Evolutionary conservation across 441 rosid species (phyloP).

Genomic region (Erodium moschatum): DNA sequence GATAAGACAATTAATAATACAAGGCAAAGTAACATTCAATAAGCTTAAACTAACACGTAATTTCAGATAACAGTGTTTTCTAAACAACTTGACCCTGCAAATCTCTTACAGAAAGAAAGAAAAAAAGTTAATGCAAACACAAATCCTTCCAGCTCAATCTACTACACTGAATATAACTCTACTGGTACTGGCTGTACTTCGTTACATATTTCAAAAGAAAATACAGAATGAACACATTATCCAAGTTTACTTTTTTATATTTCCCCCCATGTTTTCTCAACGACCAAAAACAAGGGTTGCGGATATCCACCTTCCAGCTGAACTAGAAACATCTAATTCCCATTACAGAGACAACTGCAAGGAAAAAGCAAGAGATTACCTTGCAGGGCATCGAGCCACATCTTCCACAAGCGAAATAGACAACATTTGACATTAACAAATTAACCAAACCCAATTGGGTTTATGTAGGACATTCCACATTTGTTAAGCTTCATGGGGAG

Average conservation of each 20-base stretch:
- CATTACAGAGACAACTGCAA: neutral
- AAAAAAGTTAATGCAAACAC: neutral
- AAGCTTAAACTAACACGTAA: neutral
- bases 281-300: neutral
- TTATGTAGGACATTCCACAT: neutral
- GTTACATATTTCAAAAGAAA: neutral
- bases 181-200: neutral
- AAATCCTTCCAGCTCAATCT: slow-evolving; percentile 1
- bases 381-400: neutral
- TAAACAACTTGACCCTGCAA: neutral
- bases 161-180: neutral
- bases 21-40: neutral
- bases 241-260: neutral
- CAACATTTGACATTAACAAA: neutral
- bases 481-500: neutral
- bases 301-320: neutral
- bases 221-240: neutral
- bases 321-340: neutral
- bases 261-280: neutral
- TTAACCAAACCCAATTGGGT: neutral
- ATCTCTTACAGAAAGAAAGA: neutral
- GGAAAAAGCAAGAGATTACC: neutral
- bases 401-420: neutral
- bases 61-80: neutral
- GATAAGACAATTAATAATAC: neutral